Evolutionary conservation across 2,329 filamentous ascomycete species (phyloP), one percentile per base, ranked within the genome.

Genomic region (Beauveria australis): DNA sequence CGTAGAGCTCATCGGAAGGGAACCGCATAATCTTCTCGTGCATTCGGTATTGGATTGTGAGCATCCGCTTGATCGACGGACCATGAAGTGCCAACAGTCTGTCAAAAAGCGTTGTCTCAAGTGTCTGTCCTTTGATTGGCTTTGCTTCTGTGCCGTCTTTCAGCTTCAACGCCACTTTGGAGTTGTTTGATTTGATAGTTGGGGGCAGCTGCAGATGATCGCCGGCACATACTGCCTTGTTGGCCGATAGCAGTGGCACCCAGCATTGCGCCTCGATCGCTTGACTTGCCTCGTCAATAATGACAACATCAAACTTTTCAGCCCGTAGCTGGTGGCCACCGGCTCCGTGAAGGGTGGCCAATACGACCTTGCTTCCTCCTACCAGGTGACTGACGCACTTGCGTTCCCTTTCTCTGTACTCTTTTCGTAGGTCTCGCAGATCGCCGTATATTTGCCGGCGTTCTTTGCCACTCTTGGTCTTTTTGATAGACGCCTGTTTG

Each of bases 41-140:
- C 94, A 99, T 99, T 43, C 94, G 91, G 73, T 99, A 99, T 75
- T 99, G 94, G 5, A 89, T 96, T 4, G 91, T 97, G 26, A 99
- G 83, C 90, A 97, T 96, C 56, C 89, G 82, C 77, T 97, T 97
- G 76, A 99, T 92, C 5, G 79, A 79, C 1, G 86, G 76, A 1
- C 94, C 94, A 70, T 99, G 90, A 18, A 97, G 78, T 5, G 82
- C 80, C 49, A 99, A 80, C 47, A 99, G 80, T 30, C 94, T 84
- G 72, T 97, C 93, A 72, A 99, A 99, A 33, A 99, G 79, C 0
- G 94, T 97, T n/a, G 82, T 89, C 69, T 96, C 92, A 6, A 99
- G 81, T 1, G 82, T 86, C 67, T 85, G 79, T 6, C 79, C 80
- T 61, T 81, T 79, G 59, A 76, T 78, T 16, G 74, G 70, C 3